A percentile compares a stretch with the other conserved stretches of the same genome.
Conservation (phyloP, 2,329 filamentous ascomycete genomes). For the Boeremia lycopersici region DNA sequence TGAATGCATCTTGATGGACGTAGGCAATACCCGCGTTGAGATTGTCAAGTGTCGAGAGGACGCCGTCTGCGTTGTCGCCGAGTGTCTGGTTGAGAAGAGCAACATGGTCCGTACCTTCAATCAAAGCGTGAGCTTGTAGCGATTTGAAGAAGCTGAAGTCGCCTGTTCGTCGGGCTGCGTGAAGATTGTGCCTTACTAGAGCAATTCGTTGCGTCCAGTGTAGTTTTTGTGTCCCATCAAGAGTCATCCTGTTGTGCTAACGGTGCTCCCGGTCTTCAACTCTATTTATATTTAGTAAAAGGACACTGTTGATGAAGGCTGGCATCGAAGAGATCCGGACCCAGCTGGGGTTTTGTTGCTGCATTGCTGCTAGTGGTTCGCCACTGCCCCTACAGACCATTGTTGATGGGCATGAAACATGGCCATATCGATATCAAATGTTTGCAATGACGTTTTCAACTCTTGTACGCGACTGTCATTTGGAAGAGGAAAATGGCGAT, state of each 20-base stretch:
- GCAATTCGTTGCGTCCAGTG: constrained; percentile 56
- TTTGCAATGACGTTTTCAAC: neutral
- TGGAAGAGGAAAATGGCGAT: neutral
- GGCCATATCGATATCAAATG: neutral
- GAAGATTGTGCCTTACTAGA: constrained; percentile 53
- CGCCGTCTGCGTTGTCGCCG: constrained; percentile 51
- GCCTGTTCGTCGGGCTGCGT: constrained; percentile 51
- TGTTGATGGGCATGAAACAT: constrained; percentile 3
- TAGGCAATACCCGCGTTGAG: constrained; percentile 54
- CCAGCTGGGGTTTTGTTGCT: constrained; percentile 1
- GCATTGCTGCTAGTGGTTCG: neutral
- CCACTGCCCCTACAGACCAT: neutral
- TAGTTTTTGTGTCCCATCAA: constrained; percentile 41
- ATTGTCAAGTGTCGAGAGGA: constrained; percentile 54
- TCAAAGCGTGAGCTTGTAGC: constrained; percentile 51
- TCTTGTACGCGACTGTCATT: neutral
- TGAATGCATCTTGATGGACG: constrained; percentile 55
- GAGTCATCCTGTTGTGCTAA: constrained; percentile 17
- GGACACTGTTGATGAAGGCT: neutral
- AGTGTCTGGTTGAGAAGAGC: constrained; percentile 49
- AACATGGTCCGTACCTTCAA: constrained; percentile 54
- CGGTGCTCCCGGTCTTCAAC: neutral
- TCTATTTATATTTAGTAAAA: neutral
- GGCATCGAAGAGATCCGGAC: neutral
- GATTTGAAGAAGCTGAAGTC: constrained; percentile 57